Evolutionary conservation across 1,139 yeast species (phyloP), one percentile per base, ranked within the genome.

Genomic region (Suhomyces coccinellae): DNA sequence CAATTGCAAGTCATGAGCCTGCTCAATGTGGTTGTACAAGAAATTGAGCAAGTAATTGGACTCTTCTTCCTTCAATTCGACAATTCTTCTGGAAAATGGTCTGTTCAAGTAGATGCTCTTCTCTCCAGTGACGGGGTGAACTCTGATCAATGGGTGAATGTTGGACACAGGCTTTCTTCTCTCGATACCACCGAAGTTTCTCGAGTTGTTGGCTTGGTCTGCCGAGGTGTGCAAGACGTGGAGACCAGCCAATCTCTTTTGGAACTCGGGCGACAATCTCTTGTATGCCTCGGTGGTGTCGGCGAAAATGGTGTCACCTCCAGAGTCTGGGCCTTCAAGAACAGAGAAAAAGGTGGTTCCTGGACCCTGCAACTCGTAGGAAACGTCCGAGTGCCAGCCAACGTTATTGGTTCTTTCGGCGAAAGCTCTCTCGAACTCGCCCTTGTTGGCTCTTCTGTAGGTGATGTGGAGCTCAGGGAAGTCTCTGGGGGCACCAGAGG

Each of bases 51-150:
- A 64, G 46, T 63, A 67, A 40, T 74, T 77, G 3, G 82, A 75
- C 59, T 81, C 85, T 57, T 80, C 83, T 50, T 67, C 64, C 62
- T 80, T 79, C 60, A 77, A 70, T 39, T 81, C 85, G 37, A 77
- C 78, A 52, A 81, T 76, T 48, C 69, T 65, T 53, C 83, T 66
- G n/a, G 82, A 71, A 59, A 80, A 80, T 36, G 78, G 77, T 41
- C 70, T 71, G 63, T 79, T 80, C 51, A 80, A 77, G 59, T 67
- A 80, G 41, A 80, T 63, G 32, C 74, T 65, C 59, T 80, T 81
- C 51, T 71, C 71, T 40, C 73, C 72, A 11, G 84, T 79, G 14
- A 73, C 83, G 13, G 85, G 85, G 54, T 80, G 83, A 12, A 72
- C 67, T 60, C 85, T 73, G 38, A 81, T 74, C 52, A 80, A 67